phyloP scores from a whole-genome alignment of 2,329 filamentous ascomycete genomes.

The Paecilomyces formosus region DNA sequence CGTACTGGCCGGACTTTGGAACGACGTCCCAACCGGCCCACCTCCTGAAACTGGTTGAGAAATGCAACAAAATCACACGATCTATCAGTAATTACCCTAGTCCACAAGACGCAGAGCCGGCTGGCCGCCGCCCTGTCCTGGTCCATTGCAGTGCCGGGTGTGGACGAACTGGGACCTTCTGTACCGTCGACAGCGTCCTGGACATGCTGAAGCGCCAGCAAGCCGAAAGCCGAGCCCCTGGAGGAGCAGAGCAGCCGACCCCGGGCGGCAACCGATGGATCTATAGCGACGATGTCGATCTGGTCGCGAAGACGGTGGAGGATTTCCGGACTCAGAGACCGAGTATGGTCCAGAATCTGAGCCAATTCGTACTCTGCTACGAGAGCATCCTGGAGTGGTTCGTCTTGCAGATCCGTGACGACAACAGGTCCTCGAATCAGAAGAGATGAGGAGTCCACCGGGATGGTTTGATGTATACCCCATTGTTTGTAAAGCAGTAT shows the following conservation, averaged over 20 bases:
- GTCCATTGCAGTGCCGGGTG: conserved; percentile 97
- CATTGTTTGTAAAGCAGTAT: background rate
- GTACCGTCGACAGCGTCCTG: conserved; percentile 89
- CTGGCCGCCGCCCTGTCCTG: conserved; percentile 60
- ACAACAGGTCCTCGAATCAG: background rate
- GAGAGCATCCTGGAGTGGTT: conserved; percentile 91
- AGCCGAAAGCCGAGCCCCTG: conserved; percentile 19
- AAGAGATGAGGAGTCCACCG: background rate
- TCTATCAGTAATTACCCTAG: conserved; percentile 17
- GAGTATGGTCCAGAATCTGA: conserved; percentile 92
- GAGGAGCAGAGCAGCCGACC: conserved; percentile 4
- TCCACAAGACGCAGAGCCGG: conserved; percentile 49
- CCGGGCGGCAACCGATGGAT: conserved; percentile 53
- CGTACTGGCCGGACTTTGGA: conserved; percentile 96
- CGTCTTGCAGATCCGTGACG: conserved; percentile 23
- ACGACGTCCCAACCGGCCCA: conserved; percentile 83
- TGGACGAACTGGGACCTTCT: conserved; percentile 91
- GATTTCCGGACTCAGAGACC: conserved; percentile 82
- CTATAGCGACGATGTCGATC: conserved; percentile 61
- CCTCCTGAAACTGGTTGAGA: conserved; percentile 79
- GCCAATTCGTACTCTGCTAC: conserved; percentile 94
- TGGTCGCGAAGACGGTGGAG: conserved; percentile 80
- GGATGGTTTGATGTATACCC: background rate
- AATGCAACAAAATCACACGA: conserved; percentile 63
- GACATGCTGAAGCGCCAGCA: conserved; percentile 92